Conservation (phyloP, 2,329 filamentous ascomycete species). For the Thermoascus crustaceus region DNA sequence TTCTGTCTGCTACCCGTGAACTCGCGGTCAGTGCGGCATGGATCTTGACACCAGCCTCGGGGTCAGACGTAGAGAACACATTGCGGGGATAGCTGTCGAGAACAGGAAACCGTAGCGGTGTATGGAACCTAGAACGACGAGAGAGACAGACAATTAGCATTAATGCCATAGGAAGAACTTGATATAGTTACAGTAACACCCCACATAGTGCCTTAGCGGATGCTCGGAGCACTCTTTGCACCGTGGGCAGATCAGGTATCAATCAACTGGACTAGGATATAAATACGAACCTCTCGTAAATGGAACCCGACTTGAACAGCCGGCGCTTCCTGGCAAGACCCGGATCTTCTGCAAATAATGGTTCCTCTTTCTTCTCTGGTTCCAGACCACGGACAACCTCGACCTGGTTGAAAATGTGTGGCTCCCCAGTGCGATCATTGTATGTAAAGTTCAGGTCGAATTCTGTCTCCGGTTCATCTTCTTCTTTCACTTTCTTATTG, state of each 20-base stretch:
- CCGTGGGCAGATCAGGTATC: background rate
- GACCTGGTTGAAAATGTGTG: constrained; percentile 27
- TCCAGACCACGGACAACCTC: constrained; percentile 24
- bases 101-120: constrained; percentile 59
- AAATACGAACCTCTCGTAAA: constrained; percentile 24
- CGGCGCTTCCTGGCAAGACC: constrained; percentile 22
- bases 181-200: background rate
- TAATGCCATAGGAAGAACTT: background rate
- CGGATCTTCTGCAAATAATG: constrained; percentile 14
- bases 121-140: constrained; percentile 24
- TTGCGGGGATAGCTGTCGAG: constrained; percentile 73
- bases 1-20: constrained; percentile 58
- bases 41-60: constrained; percentile 38
- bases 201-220: too few species aligned
- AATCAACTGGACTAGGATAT: background rate
- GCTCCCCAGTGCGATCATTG: constrained; percentile 15
- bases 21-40: constrained; percentile 62
- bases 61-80: constrained; percentile 52
- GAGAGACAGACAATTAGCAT: background rate
- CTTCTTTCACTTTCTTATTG: constrained; percentile 3
- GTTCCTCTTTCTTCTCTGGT: constrained; percentile 9
- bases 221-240: too few species aligned
- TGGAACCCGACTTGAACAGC: constrained; percentile 25
- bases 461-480: constrained; percentile 15
- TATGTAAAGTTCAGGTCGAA: constrained; percentile 35